Percentiles rank a stretch among this genome's conserved stretches.
Evolutionary conservation across 2,329 filamentous ascomycete species (phyloP).

Genomic region (Diplocarpon rosae): DNA sequence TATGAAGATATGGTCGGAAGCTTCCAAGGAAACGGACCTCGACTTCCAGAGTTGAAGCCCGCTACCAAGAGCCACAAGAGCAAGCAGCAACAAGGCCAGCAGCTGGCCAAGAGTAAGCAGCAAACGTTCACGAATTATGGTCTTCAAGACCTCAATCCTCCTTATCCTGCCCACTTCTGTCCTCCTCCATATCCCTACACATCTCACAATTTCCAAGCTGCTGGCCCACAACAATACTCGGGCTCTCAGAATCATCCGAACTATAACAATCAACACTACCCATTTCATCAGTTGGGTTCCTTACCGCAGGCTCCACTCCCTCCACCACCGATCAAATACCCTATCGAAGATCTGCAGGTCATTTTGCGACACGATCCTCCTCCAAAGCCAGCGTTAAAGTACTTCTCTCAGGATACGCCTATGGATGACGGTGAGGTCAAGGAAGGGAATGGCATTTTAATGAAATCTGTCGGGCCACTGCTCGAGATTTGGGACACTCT

Average conservation of each 20-base stretch:
- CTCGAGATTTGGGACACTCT: constrained; percentile 93
- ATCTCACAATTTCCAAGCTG: constrained; percentile 26
- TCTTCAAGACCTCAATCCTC: constrained; percentile 8
- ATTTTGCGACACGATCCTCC: constrained; percentile 49
- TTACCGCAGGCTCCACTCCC: constrained; percentile 39
- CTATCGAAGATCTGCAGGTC: constrained; percentile 86
- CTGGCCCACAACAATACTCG: constrained; percentile 24
- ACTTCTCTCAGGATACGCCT: constrained; percentile 57
- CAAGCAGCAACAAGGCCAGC: constrained; percentile 38
- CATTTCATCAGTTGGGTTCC: constrained; percentile 35
- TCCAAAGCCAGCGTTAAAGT: constrained; percentile 66
- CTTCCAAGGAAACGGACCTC: constrained; percentile 34
- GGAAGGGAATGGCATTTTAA: constrained; percentile 53
- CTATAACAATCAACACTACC: constrained; percentile 34
- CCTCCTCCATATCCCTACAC: constrained; percentile 18
- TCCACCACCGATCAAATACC: constrained; percentile 78
- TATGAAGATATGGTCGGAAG: constrained; percentile 28
- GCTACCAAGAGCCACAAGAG: constrained; percentile 58
- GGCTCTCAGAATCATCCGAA: constrained; percentile 27
- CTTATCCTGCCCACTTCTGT: constrained; percentile 16
- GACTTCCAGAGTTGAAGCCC: constrained; percentile 64
- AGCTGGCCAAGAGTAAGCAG: constrained; percentile 31
- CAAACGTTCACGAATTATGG: constrained; percentile 27
- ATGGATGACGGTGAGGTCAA: constrained; percentile 36
- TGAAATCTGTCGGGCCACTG: constrained; percentile 75